A percentile compares a stretch with the other conserved stretches of the same genome.
Conservation (phyloP, 2,329 filamentous ascomycete species). For the Cladosporium austrohemisphaericum region DNA sequence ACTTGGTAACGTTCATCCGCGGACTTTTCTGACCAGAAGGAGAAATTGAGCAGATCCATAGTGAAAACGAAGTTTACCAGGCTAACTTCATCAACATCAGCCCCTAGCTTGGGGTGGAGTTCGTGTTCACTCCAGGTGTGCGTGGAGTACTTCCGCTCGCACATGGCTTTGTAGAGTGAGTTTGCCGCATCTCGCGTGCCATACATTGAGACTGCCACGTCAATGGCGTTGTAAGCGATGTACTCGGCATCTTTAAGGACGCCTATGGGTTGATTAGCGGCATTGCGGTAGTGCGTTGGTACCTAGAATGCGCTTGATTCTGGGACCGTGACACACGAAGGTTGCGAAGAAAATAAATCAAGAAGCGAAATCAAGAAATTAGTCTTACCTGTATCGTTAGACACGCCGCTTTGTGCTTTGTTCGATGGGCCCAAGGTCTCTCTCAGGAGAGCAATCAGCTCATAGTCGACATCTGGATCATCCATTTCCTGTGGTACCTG, state of each 20-base stretch:
- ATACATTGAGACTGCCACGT: conserved; percentile 81
- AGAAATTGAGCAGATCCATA: conserved; percentile 96
- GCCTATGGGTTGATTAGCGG: conserved; percentile 43
- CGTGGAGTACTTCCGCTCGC: conserved; percentile 76
- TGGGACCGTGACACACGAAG: neutral
- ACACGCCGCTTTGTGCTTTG: conserved; percentile 24
- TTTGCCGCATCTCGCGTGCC: conserved; percentile 79
- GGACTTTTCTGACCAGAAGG: conserved; percentile 76
- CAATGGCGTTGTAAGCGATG: conserved; percentile 87
- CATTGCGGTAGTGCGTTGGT: neutral
- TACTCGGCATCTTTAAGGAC: conserved; percentile 80
- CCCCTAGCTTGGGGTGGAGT: conserved; percentile 68
- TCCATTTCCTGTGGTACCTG: conserved; percentile 57
- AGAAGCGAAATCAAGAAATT: neutral
- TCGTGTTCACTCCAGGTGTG: conserved; percentile 84
- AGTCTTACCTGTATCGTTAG: conserved; percentile 31
- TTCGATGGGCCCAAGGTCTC: conserved; percentile 60
- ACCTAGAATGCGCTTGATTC: neutral
- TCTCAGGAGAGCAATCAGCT: conserved; percentile 80
- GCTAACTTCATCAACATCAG: conserved; percentile 30
- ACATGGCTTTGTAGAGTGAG: conserved; percentile 76
- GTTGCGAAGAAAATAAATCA: conserved; percentile 36
- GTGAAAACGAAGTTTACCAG: conserved; percentile 86
- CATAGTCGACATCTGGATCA: conserved; percentile 85
- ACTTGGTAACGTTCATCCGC: conserved; percentile 75